phyloP scores from a whole-genome alignment of 805 yeast species.

The Candida oleophila region DNA sequence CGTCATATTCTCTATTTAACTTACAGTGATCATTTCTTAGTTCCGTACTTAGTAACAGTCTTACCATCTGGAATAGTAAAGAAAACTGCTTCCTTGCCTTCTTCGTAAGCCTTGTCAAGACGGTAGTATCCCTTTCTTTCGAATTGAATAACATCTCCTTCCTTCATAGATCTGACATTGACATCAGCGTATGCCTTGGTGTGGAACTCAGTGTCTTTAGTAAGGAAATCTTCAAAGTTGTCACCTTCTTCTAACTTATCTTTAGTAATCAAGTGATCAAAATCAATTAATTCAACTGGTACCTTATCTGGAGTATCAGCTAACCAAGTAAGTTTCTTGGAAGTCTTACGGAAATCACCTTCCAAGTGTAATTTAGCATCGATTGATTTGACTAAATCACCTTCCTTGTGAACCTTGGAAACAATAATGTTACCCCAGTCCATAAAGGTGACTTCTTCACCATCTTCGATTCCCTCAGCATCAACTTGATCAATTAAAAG shows the following conservation, averaged over 20 bases:
- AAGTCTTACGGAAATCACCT: constrained; percentile 96
- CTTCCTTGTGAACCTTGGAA: constrained; percentile 65
- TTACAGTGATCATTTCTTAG: too few relatives aligned
- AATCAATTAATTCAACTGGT: constrained; percentile 79
- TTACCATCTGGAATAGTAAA: constrained; percentile 97
- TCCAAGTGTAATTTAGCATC: constrained; percentile 83
- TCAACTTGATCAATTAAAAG: constrained; percentile 85
- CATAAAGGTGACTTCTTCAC: constrained; percentile 96
- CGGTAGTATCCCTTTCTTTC: constrained; percentile 97
- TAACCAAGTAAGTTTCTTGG: constrained; percentile 93
- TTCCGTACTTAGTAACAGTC: constrained; percentile 33
- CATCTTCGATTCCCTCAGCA: constrained; percentile 62
- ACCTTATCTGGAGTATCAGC: constrained; percentile 75
- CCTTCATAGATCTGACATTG: constrained; percentile 73
- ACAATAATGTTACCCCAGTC: constrained; percentile 97
- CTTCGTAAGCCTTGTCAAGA: constrained; percentile 59
- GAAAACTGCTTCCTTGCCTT: constrained; percentile 69
- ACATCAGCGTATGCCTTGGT: constrained; percentile 75
- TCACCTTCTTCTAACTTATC: constrained; percentile 95
- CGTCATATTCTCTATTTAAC: too few relatives aligned
- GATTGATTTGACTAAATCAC: constrained; percentile 55
- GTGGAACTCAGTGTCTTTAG: constrained; percentile 84
- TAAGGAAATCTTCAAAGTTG: constrained; percentile 86
- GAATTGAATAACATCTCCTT: constrained; percentile 87
- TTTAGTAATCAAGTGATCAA: constrained; percentile 92